Conservation (phyloP, 257 asterid species). For the Forsythia suspensa region DNA sequence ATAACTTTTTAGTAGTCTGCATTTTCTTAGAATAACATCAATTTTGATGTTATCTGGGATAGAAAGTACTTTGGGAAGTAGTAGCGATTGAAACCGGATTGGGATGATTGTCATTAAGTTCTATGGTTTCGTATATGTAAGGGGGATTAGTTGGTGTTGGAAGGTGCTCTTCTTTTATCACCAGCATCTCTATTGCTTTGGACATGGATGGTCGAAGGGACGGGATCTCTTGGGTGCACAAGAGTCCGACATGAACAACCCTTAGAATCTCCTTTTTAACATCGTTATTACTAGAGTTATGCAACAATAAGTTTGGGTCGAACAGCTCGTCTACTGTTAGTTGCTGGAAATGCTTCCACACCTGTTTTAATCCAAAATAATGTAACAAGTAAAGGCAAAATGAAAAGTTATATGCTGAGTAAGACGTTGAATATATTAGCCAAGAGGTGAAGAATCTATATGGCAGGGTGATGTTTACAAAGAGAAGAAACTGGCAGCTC, state of each 20-base stretch:
- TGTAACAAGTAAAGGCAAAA: not conserved
- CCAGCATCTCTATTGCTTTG: conserved; percentile 29
- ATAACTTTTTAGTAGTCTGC: not conserved
- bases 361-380: conserved; percentile 20
- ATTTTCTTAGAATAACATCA: not conserved
- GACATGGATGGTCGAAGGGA: conserved; percentile 41
- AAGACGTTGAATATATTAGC: too few species aligned
- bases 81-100: conserved; percentile 47
- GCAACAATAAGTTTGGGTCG: conserved; percentile 43
- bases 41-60: conserved; percentile 47
- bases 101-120: conserved; percentile 3
- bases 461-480: too few species aligned
- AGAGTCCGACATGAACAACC: conserved; percentile 18
- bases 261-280: conserved; percentile 30
- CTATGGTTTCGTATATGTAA: conserved; percentile 11
- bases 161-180: conserved; percentile 14
- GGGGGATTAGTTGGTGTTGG: conserved; percentile 24
- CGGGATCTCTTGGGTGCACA: conserved; percentile 40
- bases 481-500: too few species aligned
- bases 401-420: not conserved
- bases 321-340: conserved; percentile 33
- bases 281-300: conserved; percentile 22
- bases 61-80: conserved; percentile 59
- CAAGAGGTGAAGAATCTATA: too few species aligned
- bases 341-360: conserved; percentile 40